These are phyloP conservation scores for Neurospora sp. DNA, from an alignment of 2,329 filamentous ascomycete species.

Conservation along the genomic window DNA sequence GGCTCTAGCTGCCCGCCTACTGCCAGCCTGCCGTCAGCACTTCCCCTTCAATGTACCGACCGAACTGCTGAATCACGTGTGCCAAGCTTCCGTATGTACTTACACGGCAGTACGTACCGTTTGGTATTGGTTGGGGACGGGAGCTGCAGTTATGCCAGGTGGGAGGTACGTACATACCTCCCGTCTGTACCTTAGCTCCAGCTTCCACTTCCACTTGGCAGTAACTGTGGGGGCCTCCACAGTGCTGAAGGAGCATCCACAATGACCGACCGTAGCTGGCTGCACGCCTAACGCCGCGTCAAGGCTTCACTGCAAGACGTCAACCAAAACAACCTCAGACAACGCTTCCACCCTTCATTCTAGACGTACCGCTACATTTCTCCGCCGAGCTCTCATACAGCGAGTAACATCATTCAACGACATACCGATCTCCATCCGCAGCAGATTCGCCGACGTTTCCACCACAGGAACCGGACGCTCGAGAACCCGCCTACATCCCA, in stretches of 20 bases:
- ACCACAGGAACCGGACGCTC: neutral
- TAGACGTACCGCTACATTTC: neutral
- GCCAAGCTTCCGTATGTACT: neutral
- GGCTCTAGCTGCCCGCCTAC: neutral
- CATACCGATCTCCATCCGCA: neutral
- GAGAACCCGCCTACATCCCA: neutral
- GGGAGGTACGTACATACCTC: neutral
- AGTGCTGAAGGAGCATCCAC: neutral
- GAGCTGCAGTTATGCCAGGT: too few relatives aligned
- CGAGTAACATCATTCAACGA: neutral
- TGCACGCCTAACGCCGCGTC: slow-evolving; percentile 1
- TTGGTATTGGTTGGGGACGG: neutral
- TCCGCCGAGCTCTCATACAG: neutral
- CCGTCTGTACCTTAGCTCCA: neutral
- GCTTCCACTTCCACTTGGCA: slow-evolving; percentile 1
- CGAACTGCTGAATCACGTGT: neutral
- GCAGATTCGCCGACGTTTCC: neutral
- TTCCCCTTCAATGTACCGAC: neutral
- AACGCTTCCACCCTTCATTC: neutral
- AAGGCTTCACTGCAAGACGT: slow-evolving; percentile 3
- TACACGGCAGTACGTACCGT: neutral
- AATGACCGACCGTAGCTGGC: neutral
- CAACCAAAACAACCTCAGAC: neutral
- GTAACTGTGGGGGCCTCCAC: neutral
- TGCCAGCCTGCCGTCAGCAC: neutral